Evolutionary conservation across 331 rosid species (phyloP).

Genomic region (Acacia pycnantha): DNA sequence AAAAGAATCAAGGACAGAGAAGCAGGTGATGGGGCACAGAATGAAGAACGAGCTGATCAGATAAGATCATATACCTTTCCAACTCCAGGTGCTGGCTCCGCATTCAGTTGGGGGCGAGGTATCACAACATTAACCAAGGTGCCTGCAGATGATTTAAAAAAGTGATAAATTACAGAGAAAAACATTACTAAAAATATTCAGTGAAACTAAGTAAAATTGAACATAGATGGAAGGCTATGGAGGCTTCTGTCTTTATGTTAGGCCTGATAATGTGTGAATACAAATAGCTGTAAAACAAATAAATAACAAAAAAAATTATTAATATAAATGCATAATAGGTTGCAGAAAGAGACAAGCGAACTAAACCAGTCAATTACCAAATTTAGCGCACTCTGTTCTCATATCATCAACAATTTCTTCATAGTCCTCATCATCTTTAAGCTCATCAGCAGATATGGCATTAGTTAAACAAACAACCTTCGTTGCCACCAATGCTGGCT

Average conservation of each 20-base stretch:
- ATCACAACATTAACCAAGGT: slow-evolving; percentile 69
- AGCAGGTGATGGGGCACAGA: not conserved
- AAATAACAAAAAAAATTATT: slow-evolving; percentile 48
- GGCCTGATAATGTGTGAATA: slow-evolving; percentile 77
- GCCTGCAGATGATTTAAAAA: slow-evolving; percentile 54
- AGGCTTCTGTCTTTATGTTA: slow-evolving; percentile 78
- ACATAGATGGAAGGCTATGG: slow-evolving; percentile 58
- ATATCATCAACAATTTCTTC: slow-evolving; percentile 93
- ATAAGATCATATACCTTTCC: slow-evolving; percentile 66
- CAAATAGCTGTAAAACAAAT: slow-evolving; percentile 83
- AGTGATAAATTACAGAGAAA: slow-evolving; percentile 8
- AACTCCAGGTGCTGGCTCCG: slow-evolving; percentile 63
- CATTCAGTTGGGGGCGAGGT: slow-evolving; percentile 79
- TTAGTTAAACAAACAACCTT: slow-evolving; percentile 92
- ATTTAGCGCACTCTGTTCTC: slow-evolving; percentile 89
- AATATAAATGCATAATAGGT: slow-evolving; percentile 37
- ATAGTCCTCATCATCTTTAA: slow-evolving; percentile 86
- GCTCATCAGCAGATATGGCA: slow-evolving; percentile 83
- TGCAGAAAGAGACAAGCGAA: not conserved
- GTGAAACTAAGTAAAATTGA: slow-evolving; percentile 23
- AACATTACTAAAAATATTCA: slow-evolving; percentile 14
- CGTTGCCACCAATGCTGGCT: slow-evolving; percentile 71
- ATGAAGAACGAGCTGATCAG: not conserved
- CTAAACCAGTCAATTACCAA: slow-evolving; percentile 44
- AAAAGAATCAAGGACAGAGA: not conserved